These are phyloP conservation scores for Dendrobium huoshanense DNA, from an alignment of 106 monocot genomes.

Conservation along the genomic window DNA sequence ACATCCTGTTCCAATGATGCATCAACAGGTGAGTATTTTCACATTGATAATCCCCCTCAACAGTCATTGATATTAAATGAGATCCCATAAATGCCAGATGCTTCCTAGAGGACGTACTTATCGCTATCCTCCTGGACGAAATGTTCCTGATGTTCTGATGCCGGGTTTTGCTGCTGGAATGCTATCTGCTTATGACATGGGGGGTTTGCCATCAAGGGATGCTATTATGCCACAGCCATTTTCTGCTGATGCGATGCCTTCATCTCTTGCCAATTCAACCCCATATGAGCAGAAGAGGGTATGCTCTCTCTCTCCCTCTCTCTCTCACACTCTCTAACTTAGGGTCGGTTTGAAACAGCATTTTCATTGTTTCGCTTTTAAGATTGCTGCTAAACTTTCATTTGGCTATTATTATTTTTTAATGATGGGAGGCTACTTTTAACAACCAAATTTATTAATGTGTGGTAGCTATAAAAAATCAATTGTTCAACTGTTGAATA, in stretches of 20 bases:
- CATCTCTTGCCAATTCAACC: constrained; percentile 41
- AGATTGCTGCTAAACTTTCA: too few relatives aligned
- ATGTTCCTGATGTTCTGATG: constrained; percentile 28
- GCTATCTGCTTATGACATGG: constrained; percentile 37
- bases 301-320: not conserved
- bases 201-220: constrained; percentile 16
- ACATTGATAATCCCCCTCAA: not conserved
- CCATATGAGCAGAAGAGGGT: constrained; percentile 45
- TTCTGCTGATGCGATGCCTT: constrained; percentile 26
- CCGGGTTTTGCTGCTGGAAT: constrained; percentile 14
- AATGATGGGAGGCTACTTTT: too few relatives aligned
- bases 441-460: too few relatives aligned
- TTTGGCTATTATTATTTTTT: too few relatives aligned
- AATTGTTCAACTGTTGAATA: too few relatives aligned
- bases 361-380: too few relatives aligned
- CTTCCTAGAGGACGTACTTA: constrained; percentile 46
- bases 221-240: constrained; percentile 16
- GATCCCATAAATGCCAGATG: constrained; percentile 19
- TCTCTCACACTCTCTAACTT: not conserved
- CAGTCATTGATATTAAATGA: not conserved
- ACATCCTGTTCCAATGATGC: constrained; percentile 52
- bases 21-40: constrained; percentile 47
- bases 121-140: constrained; percentile 52
- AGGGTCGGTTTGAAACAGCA: too few relatives aligned
- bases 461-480: too few relatives aligned